Conservation (phyloP, 2,329 filamentous ascomycete species). For the Graphilbum fragrans region DNA sequence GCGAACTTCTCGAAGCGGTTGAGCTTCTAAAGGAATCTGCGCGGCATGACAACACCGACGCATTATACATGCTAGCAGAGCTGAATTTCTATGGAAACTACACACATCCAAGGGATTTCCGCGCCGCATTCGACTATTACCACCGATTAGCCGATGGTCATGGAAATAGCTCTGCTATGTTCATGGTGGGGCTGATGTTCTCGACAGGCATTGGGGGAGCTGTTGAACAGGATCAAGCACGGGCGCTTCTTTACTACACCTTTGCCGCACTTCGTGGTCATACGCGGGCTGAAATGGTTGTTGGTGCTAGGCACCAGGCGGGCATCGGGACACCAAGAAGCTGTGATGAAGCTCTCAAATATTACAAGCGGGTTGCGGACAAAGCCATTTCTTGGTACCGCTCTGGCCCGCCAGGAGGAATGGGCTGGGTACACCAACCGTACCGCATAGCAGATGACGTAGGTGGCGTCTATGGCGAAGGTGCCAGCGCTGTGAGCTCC, state of each 20-base stretch:
- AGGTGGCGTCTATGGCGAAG: constrained; percentile 90
- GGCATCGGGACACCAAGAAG: constrained; percentile 78
- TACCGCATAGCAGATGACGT: constrained; percentile 82
- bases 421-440: constrained; percentile 61
- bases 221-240: constrained; percentile 77
- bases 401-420: constrained; percentile 81
- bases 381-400: constrained; percentile 83
- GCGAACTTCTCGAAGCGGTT: constrained; percentile 37
- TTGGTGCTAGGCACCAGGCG: constrained; percentile 73
- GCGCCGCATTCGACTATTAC: constrained; percentile 70
- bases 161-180: constrained; percentile 85
- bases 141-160: constrained; percentile 59
- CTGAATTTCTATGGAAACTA: constrained; percentile 97
- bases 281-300: constrained; percentile 81
- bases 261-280: constrained; percentile 81
- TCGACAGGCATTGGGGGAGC: constrained; percentile 79
- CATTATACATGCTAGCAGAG: constrained; percentile 79
- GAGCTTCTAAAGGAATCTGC: constrained; percentile 40
- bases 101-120: constrained; percentile 72
- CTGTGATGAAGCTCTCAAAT: constrained; percentile 73
- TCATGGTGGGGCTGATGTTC: constrained; percentile 94
- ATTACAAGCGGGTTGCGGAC: constrained; percentile 88
- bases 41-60: constrained; percentile 58
- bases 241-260: constrained; percentile 85
- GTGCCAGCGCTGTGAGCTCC: constrained; percentile 80